These are phyloP conservation scores for Phlyctochytrium bullatum DNA, from an alignment of 192 early-diverging fungal genomes.

Conservation along the genomic window DNA sequence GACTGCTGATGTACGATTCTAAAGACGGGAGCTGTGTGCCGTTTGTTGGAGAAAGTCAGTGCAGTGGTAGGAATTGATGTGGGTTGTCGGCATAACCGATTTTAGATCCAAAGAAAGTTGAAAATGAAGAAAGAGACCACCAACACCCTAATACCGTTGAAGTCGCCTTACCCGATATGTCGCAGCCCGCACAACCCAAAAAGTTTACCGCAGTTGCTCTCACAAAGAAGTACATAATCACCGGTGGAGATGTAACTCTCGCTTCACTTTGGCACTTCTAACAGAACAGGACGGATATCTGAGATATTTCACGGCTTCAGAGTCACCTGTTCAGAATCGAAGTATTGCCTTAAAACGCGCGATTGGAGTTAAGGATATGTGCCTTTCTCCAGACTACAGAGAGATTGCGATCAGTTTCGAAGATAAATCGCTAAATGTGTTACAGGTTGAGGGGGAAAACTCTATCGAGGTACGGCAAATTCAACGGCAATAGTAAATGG, in stretches of 20 bases:
- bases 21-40: slow-evolving; percentile 16
- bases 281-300: slow-evolving; percentile 40
- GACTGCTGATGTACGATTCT: slow-evolving; percentile 36
- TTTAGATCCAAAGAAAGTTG: too few relatives aligned
- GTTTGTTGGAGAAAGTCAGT: slow-evolving; percentile 5
- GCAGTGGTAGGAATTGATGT: not conserved
- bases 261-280: not conserved
- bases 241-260: slow-evolving; percentile 41
- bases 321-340: too few relatives aligned
- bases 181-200: too few relatives aligned
- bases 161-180: too few relatives aligned
- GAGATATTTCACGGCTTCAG: slow-evolving; percentile 3
- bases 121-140: too few relatives aligned
- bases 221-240: slow-evolving; percentile 27
- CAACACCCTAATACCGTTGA: too few relatives aligned
- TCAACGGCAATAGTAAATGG: too few relatives aligned
- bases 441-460: slow-evolving; percentile 1
- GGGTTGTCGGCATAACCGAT: too few relatives aligned
- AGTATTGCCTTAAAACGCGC: too few relatives aligned
- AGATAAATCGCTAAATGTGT: slow-evolving; percentile 18
- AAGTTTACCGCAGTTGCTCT: slow-evolving; percentile 21
- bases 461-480: slow-evolving; percentile 15
- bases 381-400: slow-evolving; percentile 43
- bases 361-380: slow-evolving; percentile 16
- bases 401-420: slow-evolving; percentile 22